Evolutionary conservation across 495 filamentous ascomycete species (phyloP).

Genomic region (Penicillium ochrochloron): DNA sequence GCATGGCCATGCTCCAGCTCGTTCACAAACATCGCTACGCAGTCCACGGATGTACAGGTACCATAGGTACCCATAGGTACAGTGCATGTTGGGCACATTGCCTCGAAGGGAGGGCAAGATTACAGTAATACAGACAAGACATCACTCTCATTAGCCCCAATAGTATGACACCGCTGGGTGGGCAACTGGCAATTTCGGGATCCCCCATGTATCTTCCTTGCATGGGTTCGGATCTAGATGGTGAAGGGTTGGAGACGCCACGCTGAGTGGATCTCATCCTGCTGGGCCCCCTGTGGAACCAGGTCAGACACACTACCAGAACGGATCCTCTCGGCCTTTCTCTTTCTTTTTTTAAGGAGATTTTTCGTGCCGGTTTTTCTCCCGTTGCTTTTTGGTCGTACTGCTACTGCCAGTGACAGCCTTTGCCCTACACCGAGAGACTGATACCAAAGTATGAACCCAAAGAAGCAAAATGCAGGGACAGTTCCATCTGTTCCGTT

Average conservation of each 20-base stretch:
- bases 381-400: neutral
- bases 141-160: constrained; percentile 13
- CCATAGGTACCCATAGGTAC: constrained; percentile 6
- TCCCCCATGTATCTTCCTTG: constrained; percentile 37
- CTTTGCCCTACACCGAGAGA: neutral
- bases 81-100: neutral
- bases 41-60: constrained; percentile 8
- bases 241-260: constrained; percentile 26
- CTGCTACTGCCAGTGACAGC: neutral
- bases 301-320: constrained; percentile 25
- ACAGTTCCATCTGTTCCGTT: constrained; percentile 4
- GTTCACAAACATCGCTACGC: constrained; percentile 21
- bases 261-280: constrained; percentile 28
- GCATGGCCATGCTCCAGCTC: constrained; percentile 36
- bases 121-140: constrained; percentile 26
- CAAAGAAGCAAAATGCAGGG: constrained; percentile 17
- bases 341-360: neutral
- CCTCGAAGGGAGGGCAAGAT: constrained; percentile 6
- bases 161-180: constrained; percentile 12
- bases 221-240: constrained; percentile 37
- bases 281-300: constrained; percentile 32
- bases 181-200: constrained; percentile 24
- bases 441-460: neutral
- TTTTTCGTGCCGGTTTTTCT: neutral
- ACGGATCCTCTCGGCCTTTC: constrained; percentile 1